Percentiles rank a stretch among this genome's conserved stretches.
Evolutionary conservation across 2,329 filamentous ascomycete species (phyloP).

Genomic region (Penicillium brasilianum): DNA sequence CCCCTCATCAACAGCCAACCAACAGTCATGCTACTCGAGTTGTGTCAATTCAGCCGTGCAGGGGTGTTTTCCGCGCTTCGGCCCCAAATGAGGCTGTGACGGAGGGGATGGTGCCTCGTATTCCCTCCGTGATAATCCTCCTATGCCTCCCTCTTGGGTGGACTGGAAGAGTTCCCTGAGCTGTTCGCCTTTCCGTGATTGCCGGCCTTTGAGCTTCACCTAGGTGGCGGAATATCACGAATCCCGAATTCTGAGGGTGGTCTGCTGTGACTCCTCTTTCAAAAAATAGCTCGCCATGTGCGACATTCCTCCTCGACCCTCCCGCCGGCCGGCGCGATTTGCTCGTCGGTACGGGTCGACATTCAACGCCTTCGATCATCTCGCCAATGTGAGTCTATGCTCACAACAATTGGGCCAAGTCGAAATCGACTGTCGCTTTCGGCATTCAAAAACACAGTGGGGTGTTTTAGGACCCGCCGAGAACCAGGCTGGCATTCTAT

Average conservation of each 20-base stretch:
- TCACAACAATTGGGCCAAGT: slow-evolving; percentile 18
- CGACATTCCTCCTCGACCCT: not conserved
- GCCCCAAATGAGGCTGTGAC: not conserved
- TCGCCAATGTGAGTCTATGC: slow-evolving; percentile 16
- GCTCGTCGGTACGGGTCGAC: slow-evolving; percentile 9
- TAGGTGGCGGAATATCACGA: not conserved
- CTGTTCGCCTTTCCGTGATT: not conserved
- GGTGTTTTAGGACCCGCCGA: slow-evolving; percentile 7
- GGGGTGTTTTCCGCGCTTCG: not conserved
- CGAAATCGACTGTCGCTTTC: slow-evolving; percentile 20
- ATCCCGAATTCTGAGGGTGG: not conserved
- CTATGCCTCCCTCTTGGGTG: not conserved
- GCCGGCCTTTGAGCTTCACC: not conserved
- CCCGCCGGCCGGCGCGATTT: slow-evolving; percentile 3
- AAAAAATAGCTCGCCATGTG: not conserved
- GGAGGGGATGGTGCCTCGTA: not conserved
- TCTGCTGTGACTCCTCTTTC: not conserved
- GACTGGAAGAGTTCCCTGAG: not conserved
- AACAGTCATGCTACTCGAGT: not conserved
- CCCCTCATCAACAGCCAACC: not conserved
- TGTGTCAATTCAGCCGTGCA: not conserved
- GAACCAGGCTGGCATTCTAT: slow-evolving; percentile 20
- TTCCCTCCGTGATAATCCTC: not conserved
- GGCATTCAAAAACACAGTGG: slow-evolving; percentile 22
- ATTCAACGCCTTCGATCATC: slow-evolving; percentile 11